These are phyloP conservation scores for Plasmodium fragile DNA, from an alignment of 169 alveolate genomes.

Conservation along the genomic window DNA sequence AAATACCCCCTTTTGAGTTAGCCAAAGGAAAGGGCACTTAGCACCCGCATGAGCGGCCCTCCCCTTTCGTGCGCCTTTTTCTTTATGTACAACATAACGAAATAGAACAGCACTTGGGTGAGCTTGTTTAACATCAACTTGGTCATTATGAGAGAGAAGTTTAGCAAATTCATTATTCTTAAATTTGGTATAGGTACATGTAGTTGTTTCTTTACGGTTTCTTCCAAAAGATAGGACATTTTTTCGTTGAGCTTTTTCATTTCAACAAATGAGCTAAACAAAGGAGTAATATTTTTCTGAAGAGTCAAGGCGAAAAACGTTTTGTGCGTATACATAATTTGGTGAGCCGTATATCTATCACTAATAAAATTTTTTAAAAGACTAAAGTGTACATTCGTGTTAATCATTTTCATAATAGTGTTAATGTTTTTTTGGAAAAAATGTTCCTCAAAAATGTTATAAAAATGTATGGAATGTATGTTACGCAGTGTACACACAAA, in stretches of 20 bases:
- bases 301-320: conserved; percentile 33
- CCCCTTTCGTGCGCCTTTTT: conserved; percentile 28
- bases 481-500: background rate
- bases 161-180: conserved; percentile 17
- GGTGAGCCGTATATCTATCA: conserved; percentile 28
- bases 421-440: conserved; percentile 24
- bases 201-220: conserved; percentile 14
- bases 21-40: conserved; percentile 29
- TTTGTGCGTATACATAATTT: conserved; percentile 40
- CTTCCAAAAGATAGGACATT: conserved; percentile 14
- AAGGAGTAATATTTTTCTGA: conserved; percentile 23
- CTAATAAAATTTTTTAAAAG: conserved; percentile 56
- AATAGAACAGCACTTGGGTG: conserved; percentile 26
- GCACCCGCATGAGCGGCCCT: conserved; percentile 14
- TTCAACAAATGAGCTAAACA: conserved; percentile 29
- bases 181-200: conserved; percentile 46
- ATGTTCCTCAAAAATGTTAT: conserved; percentile 15
- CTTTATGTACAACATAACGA: conserved; percentile 20
- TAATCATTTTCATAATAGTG: conserved; percentile 3
- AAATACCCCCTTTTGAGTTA: background rate
- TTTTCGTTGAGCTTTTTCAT: background rate
- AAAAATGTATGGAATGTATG: conserved; percentile 17
- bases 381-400: conserved; percentile 20
- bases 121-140: conserved; percentile 20
- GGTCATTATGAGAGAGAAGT: conserved; percentile 34